A percentile compares a stretch with the other conserved stretches of the same genome.
These are phyloP conservation scores for Tetrapisispora fleetii DNA, from an alignment of 805 yeast genomes.

Conservation along the genomic window DNA sequence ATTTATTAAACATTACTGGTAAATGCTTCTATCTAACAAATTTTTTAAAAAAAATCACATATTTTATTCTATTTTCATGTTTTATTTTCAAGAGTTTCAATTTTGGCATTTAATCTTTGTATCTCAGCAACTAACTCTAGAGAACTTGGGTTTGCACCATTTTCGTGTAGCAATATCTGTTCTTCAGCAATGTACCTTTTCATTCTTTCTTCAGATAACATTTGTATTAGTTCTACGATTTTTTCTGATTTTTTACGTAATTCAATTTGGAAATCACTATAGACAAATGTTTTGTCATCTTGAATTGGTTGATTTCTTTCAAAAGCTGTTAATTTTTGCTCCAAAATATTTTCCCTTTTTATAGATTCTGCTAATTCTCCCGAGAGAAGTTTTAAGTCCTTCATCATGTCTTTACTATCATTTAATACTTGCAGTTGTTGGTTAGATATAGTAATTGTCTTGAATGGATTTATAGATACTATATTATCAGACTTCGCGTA, in stretches of 20 bases:
- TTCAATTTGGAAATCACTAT: slow-evolving; percentile 22
- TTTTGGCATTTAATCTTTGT: slow-evolving; percentile 37
- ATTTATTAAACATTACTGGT: neutral
- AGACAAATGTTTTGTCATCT: slow-evolving; percentile 2
- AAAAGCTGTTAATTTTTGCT: slow-evolving; percentile 29
- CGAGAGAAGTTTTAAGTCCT: slow-evolving; percentile 59
- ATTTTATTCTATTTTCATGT: neutral
- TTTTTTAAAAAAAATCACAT: neutral
- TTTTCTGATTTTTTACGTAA: slow-evolving; percentile 33
- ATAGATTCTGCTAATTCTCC: slow-evolving; percentile 66
- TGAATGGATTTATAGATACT: slow-evolving; percentile 5
- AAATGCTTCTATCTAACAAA: neutral
- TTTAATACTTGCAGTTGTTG: slow-evolving; percentile 55
- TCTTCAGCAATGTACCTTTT: slow-evolving; percentile 65
- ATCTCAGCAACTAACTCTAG: slow-evolving; percentile 49
- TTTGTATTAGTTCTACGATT: slow-evolving; percentile 45
- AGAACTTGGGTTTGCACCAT: slow-evolving; percentile 43
- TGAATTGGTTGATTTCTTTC: neutral
- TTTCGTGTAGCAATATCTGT: slow-evolving; percentile 46
- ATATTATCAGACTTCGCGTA: slow-evolving; percentile 5
- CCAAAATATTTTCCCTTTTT: slow-evolving; percentile 55
- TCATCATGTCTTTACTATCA: slow-evolving; percentile 47
- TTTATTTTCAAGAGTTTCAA: neutral
- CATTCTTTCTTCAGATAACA: slow-evolving; percentile 53
- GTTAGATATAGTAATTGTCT: slow-evolving; percentile 37